Evolutionary conservation across 129 eudicot genomes (phyloP).

Genomic region (Pulicaria dysenterica): DNA sequence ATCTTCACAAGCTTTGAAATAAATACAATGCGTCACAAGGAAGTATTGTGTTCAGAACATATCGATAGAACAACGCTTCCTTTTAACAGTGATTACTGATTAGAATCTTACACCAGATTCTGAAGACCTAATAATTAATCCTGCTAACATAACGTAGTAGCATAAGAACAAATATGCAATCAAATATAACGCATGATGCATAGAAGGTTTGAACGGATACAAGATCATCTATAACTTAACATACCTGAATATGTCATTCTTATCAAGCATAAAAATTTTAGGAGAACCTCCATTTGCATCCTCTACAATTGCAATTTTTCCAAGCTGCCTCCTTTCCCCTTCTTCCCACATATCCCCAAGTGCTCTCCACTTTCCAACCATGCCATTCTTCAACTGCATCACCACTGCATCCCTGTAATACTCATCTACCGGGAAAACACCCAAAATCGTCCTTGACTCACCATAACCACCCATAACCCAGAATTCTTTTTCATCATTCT

Average conservation of each 20-base stretch:
- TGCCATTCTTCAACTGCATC: slow-evolving; percentile 61
- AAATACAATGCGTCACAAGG: background rate
- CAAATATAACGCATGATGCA: background rate
- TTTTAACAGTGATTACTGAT: background rate
- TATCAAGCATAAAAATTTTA: slow-evolving; percentile 77
- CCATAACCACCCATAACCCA: slow-evolving; percentile 99
- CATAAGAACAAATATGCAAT: slow-evolving; percentile 3
- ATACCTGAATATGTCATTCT: slow-evolving; percentile 70
- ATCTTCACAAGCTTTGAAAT: slow-evolving; percentile 1
- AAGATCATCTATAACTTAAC: background rate
- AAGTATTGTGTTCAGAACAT: background rate
- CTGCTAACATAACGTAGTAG: background rate
- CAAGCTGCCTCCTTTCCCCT: slow-evolving; percentile 72
- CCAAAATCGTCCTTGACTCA: slow-evolving; percentile 77
- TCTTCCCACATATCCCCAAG: slow-evolving; percentile 94
- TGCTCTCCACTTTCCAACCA: slow-evolving; percentile 73
- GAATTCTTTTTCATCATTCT: slow-evolving; percentile 57
- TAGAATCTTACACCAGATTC: background rate
- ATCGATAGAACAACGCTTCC: background rate
- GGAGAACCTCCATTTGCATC: slow-evolving; percentile 45
- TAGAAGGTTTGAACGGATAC: background rate
- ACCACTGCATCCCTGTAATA: slow-evolving; percentile 75
- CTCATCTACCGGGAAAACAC: slow-evolving; percentile 88
- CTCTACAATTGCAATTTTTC: slow-evolving; percentile 70
- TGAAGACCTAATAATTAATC: background rate